Evolutionary conservation across 1,284 basidiomycete species (phyloP), one percentile per base, ranked within the genome.

Genomic region (Apiotrichum montevideense): DNA sequence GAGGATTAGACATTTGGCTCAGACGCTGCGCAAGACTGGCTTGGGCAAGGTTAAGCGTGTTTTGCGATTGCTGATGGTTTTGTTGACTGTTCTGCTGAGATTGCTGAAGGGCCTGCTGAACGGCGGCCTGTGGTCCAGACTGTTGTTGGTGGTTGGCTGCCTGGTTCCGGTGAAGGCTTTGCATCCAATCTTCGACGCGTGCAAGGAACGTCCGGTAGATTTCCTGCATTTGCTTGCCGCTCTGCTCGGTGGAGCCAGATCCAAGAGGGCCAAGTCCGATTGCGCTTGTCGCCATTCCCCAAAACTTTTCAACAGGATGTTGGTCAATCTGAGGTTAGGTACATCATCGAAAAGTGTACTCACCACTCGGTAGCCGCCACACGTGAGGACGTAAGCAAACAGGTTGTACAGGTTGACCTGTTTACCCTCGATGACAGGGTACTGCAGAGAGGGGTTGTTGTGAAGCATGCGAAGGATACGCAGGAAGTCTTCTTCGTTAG

Each of bases 281-380:
- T 11, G 53, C 43, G 9, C 29, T 35, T 7, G 58, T 51, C 4
- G 54, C 56, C 42, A 46, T 41, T 21, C 50, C 52, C 60, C 60
- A 62, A 32, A 56, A 40, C 57, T 62, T 58, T 44, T 62, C 60
- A 33, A 55, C 37, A 5, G 51, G 57, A 37, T 51, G 48, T 10
- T 48, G 37, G 46, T 62, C 57, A 33, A 58, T 49, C 54, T 58
- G 45, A 13, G 2, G 51, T 49, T 32, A 46, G 46, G 15, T 11
- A 3, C 34, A 29, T 4, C 1, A 3, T 6, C 9, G 2, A 11
- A 21, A 15, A 4, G 13, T 6, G 13, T 1, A 56, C 58, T 54
- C 33, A 60, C 58, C 52, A 57, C 48, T 32, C 61, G 61, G 55
- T 59, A 59, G 3, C 61, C 61, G 33, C 58, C 58, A 21, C 52